These are phyloP conservation scores for Leishmania tarentolae DNA, from an alignment of 208 protist species.

Conservation along the genomic window DNA sequence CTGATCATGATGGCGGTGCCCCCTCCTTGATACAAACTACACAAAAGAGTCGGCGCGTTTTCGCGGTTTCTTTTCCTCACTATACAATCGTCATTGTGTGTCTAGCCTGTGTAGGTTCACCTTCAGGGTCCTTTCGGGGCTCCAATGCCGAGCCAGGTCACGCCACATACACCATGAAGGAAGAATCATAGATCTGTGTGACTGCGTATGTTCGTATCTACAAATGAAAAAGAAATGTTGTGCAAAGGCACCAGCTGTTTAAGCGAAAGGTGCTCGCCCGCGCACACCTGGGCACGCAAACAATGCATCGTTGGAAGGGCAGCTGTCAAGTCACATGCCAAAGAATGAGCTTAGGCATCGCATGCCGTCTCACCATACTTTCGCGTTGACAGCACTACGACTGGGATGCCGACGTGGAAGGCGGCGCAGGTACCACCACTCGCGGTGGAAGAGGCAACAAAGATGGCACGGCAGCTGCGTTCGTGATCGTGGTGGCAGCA, in stretches of 20 bases:
- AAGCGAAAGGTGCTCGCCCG: no score
- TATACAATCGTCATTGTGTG: neutral
- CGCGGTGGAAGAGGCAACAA: slow-evolving; percentile 3
- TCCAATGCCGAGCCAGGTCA: neutral
- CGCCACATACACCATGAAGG: neutral
- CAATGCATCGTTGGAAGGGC: neutral
- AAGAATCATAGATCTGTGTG: neutral
- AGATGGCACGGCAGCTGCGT: neutral
- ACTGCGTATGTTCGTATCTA: neutral
- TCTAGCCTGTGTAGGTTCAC: neutral
- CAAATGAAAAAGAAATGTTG: neutral
- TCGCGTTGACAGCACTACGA: neutral
- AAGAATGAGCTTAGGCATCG: neutral
- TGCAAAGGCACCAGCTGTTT: neutral
- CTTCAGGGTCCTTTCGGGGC: neutral
- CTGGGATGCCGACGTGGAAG: neutral
- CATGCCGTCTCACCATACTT: no score
- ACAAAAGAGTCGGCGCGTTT: neutral
- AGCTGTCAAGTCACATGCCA: neutral
- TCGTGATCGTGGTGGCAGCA: neutral
- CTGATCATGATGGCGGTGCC: neutral
- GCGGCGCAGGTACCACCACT: slow-evolving; percentile 5
- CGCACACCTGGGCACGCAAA: neutral
- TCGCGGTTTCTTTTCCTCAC: neutral
- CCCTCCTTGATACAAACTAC: neutral